Percentiles rank a stretch among this genome's conserved stretches.
Conservation (phyloP, 2,329 filamentous ascomycete genomes). For the Diplodia scrobiculata region DNA sequence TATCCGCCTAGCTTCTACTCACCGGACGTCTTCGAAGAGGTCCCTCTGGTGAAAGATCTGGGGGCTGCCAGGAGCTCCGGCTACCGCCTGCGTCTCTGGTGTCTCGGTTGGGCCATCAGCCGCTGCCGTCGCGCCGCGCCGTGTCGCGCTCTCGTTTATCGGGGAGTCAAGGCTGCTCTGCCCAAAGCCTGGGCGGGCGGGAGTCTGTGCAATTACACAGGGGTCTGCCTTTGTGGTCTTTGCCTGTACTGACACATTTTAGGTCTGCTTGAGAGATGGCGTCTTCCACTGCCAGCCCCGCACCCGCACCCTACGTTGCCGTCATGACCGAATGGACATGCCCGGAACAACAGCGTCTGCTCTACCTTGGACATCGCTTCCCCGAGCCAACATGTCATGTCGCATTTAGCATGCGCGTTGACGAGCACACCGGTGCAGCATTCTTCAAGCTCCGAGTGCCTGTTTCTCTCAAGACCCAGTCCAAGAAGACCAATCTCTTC, state of each 20-base stretch:
- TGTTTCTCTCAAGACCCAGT: neutral
- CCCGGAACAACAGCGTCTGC: neutral
- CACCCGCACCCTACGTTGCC: neutral
- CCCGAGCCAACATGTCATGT: slow-evolving; percentile 10
- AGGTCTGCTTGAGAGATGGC: neutral
- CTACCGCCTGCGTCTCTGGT: slow-evolving; percentile 7
- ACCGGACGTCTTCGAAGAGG: neutral
- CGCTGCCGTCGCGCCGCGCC: neutral
- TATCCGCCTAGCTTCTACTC: neutral
- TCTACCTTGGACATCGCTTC: slow-evolving; percentile 2
- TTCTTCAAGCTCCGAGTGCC: slow-evolving; percentile 13
- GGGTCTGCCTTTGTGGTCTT: neutral
- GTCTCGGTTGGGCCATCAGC: neutral
- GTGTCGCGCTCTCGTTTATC: neutral
- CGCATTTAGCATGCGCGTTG: slow-evolving; percentile 4
- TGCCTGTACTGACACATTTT: neutral
- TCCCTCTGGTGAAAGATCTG: slow-evolving; percentile 2
- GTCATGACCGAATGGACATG: slow-evolving; percentile 5
- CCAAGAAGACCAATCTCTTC: slow-evolving; percentile 1
- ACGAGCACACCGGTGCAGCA: neutral
- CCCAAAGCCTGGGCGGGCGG: slow-evolving; percentile 16
- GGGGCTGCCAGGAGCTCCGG: slow-evolving; percentile 11
- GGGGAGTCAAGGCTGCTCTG: slow-evolving; percentile 8
- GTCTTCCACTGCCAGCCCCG: neutral
- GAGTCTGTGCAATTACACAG: slow-evolving; percentile 12